These are phyloP conservation scores for Phytophthora ohioensis DNA, from an alignment of 352 stramenopile species.

Conservation along the genomic window DNA sequence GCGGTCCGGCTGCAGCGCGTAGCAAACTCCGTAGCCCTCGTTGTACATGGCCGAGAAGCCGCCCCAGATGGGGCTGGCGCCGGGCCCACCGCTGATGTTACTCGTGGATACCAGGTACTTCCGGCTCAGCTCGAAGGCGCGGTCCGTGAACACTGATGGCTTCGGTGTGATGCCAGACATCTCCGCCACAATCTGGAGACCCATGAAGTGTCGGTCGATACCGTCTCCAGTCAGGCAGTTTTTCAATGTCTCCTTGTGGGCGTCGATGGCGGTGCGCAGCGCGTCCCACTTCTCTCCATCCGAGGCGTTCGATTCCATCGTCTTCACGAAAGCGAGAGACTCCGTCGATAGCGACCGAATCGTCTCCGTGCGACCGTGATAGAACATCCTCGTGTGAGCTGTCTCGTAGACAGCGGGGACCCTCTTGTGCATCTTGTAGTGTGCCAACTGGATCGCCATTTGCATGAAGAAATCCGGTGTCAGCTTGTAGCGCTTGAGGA, in stretches of 20 bases:
- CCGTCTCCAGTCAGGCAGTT: conserved; percentile 87
- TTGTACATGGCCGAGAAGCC: conserved; percentile 96
- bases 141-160: conserved; percentile 94
- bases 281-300: conserved; percentile 87
- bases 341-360: conserved; percentile 91
- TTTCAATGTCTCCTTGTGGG: conserved; percentile 94
- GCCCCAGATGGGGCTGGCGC: conserved; percentile 96
- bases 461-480: conserved; percentile 98
- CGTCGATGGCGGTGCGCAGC: conserved; percentile 88
- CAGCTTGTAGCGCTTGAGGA: conserved; percentile 95
- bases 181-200: conserved; percentile 94
- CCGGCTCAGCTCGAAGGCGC: conserved; percentile 93
- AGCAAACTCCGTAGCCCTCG: conserved; percentile 96
- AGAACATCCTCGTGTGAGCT: conserved; percentile 96
- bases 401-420: conserved; percentile 97
- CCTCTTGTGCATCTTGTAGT: conserved; percentile 95
- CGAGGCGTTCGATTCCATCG: conserved; percentile 80
- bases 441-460: conserved; percentile 96
- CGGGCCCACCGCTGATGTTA: conserved; percentile 94
- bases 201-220: conserved; percentile 97
- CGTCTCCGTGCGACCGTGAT: conserved; percentile 96
- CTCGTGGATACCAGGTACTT: conserved; percentile 96
- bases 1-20: conserved; percentile 94
- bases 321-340: conserved; percentile 92
- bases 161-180: conserved; percentile 90